Conservation (phyloP, 2,329 filamentous ascomycete genomes). For the Lachnellula suecica region DNA sequence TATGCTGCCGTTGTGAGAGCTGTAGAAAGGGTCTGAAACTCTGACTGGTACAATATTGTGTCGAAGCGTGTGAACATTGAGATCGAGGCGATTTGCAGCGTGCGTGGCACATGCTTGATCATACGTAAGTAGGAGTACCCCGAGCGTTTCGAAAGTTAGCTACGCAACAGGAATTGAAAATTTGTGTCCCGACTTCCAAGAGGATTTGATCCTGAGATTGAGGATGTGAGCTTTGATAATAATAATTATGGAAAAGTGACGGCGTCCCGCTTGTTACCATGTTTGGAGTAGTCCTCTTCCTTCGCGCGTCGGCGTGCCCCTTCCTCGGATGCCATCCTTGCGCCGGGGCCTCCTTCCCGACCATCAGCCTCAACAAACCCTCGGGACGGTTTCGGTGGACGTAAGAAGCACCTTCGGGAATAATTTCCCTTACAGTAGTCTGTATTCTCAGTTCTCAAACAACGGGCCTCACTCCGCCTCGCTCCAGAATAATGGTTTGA, state of each 20-base stretch:
- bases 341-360: background rate
- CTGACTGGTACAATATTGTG: background rate
- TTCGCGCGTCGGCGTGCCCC: background rate
- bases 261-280: background rate
- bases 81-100: background rate
- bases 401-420: background rate
- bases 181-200: no score
- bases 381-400: background rate
- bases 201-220: background rate
- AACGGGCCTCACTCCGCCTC: background rate
- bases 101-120: background rate
- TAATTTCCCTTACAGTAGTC: background rate
- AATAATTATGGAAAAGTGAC: background rate
- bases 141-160: no score
- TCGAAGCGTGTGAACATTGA: background rate
- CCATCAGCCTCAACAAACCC: background rate
- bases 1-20: background rate
- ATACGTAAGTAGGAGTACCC: background rate
- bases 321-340: background rate
- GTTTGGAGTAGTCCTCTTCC: background rate
- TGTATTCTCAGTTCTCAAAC: no score
- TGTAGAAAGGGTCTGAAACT: background rate
- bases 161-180: no score
- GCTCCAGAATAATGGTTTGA: background rate
- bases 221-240: background rate